Evolutionary conservation across 352 stramenopile species (phyloP).

Genomic region (Phytopythium cucurbitacearum): DNA sequence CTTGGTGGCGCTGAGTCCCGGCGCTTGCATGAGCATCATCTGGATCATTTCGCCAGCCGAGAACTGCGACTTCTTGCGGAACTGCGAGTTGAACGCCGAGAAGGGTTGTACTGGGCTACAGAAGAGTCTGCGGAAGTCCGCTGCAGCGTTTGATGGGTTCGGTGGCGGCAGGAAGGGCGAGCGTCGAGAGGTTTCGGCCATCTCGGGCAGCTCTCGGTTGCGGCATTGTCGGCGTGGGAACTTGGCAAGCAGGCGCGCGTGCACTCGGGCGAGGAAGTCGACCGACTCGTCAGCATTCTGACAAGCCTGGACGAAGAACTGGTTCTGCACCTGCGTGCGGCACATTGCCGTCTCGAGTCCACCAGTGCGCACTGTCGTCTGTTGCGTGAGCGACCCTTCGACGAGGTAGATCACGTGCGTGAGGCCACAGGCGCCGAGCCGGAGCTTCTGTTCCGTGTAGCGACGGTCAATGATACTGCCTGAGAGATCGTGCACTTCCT

Average conservation of each 20-base stretch:
- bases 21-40: slow-evolving; percentile 80
- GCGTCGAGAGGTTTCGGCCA: neutral
- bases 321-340: slow-evolving; percentile 75
- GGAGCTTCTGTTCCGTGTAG: slow-evolving; percentile 78
- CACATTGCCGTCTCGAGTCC: slow-evolving; percentile 71
- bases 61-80: slow-evolving; percentile 74
- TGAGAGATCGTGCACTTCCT: slow-evolving; percentile 74
- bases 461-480: slow-evolving; percentile 80
- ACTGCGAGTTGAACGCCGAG: slow-evolving; percentile 61
- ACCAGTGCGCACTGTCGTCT: slow-evolving; percentile 55
- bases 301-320: slow-evolving; percentile 81
- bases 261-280: slow-evolving; percentile 59
- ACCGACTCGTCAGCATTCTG: slow-evolving; percentile 78
- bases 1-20: slow-evolving; percentile 51
- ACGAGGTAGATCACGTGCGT: slow-evolving; percentile 83
- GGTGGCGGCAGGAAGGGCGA: slow-evolving; percentile 14
- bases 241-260: slow-evolving; percentile 52
- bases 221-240: slow-evolving; percentile 34
- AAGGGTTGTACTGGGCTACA: slow-evolving; percentile 47
- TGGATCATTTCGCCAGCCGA: slow-evolving; percentile 72
- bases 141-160: neutral
- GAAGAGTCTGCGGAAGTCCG: slow-evolving; percentile 29
- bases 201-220: slow-evolving; percentile 20
- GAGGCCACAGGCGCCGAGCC: slow-evolving; percentile 55
- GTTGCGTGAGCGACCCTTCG: slow-evolving; percentile 70